A percentile compares a stretch with the other conserved stretches of the same genome.
These are phyloP conservation scores for Candida berthetii DNA, from an alignment of 805 yeast species.

Conservation along the genomic window DNA sequence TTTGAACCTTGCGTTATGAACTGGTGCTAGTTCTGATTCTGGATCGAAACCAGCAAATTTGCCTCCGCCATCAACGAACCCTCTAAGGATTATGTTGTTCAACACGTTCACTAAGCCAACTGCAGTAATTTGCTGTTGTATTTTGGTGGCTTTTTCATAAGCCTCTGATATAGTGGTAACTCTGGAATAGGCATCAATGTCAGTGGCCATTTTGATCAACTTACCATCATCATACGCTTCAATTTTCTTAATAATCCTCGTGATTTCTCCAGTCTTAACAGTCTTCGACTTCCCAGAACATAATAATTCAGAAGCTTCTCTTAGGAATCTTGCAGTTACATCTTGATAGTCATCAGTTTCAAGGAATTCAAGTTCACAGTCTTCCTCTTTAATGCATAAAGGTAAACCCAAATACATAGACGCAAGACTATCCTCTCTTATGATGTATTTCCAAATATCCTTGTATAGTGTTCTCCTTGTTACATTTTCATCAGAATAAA, in stretches of 20 bases:
- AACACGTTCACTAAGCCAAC: neutral
- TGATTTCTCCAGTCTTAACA: constrained; percentile 9
- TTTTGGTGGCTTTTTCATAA: constrained; percentile 1
- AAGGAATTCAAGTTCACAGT: constrained; percentile 1
- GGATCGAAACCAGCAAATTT: constrained; percentile 3
- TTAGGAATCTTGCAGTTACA: constrained; percentile 4
- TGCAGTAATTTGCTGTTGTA: constrained; percentile 1
- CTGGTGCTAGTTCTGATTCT: constrained; percentile 1
- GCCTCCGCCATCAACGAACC: constrained; percentile 2
- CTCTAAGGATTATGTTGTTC: neutral
- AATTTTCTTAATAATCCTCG: constrained; percentile 6
- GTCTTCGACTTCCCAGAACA: constrained; percentile 1
- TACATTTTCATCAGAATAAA: constrained; percentile 7
- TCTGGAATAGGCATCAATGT: constrained; percentile 2
- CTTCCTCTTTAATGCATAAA: constrained; percentile 12
- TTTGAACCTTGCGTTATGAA: constrained; percentile 13
- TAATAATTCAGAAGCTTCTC: constrained; percentile 7
- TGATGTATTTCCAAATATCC: constrained; percentile 12
- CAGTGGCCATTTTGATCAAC: constrained; percentile 4
- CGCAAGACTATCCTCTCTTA: constrained; percentile 10
- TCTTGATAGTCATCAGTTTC: neutral
- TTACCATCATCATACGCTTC: constrained; percentile 11
- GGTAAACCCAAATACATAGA: constrained; percentile 17
- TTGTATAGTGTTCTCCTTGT: constrained; percentile 4
- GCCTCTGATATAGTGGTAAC: constrained; percentile 3